Evolutionary conservation across 257 asterid species (phyloP).

Genomic region (Ilex asprella): DNA sequence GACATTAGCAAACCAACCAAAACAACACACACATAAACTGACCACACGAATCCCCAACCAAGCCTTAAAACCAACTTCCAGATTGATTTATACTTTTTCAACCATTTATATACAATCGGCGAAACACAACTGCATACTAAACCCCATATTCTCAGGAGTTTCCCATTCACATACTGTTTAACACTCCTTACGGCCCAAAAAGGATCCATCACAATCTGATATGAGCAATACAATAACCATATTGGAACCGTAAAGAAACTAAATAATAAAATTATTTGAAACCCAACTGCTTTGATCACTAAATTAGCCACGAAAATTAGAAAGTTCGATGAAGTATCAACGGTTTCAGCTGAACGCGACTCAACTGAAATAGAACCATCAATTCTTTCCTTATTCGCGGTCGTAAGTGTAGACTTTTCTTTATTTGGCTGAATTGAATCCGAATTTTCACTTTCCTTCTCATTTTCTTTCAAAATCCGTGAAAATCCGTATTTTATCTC

Average conservation of each 20-base stretch:
- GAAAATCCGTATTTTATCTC: neutral
- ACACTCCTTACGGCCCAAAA: slow-evolving; percentile 37
- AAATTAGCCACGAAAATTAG: slow-evolving; percentile 36
- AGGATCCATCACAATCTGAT: slow-evolving; percentile 62
- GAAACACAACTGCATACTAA: slow-evolving; percentile 24
- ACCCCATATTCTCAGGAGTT: slow-evolving; percentile 25
- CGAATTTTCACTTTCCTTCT: neutral
- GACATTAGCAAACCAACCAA: slow-evolving; percentile 56
- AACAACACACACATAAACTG: slow-evolving; percentile 64
- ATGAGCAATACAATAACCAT: slow-evolving; percentile 38
- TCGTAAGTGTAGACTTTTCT: slow-evolving; percentile 2
- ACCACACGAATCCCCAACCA: slow-evolving; percentile 92
- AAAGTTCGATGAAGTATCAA: slow-evolving; percentile 29
- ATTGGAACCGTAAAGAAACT: slow-evolving; percentile 37
- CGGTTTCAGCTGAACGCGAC: slow-evolving; percentile 29
- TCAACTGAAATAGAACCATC: slow-evolving; percentile 24
- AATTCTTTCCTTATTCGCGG: slow-evolving; percentile 1
- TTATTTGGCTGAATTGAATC: slow-evolving; percentile 14
- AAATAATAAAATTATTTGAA: slow-evolving; percentile 45
- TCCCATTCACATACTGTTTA: slow-evolving; percentile 23
- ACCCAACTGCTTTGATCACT: slow-evolving; percentile 45
- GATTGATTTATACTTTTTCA: slow-evolving; percentile 46
- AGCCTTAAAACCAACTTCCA: slow-evolving; percentile 68
- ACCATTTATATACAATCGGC: slow-evolving; percentile 39
- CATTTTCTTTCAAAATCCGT: neutral